A percentile compares a stretch with the other conserved stretches of the same genome.
phyloP scores from a whole-genome alignment of 1,139 yeast species.

The Pichia sp. region DNA sequence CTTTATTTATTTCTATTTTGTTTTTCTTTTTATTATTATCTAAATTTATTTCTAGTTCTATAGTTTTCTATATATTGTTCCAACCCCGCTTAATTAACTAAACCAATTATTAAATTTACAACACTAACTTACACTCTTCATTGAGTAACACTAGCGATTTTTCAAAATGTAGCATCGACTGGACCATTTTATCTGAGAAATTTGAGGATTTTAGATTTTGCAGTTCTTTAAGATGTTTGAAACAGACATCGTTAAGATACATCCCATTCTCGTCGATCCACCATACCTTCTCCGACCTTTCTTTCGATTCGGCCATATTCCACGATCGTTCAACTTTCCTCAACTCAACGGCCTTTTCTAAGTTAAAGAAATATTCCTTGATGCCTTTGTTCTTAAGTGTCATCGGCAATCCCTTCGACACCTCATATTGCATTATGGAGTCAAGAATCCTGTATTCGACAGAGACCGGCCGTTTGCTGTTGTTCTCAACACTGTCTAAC shows the following conservation, averaged over 20 bases:
- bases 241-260: conserved; percentile 17
- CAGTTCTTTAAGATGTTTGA: conserved; percentile 17
- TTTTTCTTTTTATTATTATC: neutral
- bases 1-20: neutral
- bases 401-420: conserved; percentile 17
- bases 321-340: conserved; percentile 13
- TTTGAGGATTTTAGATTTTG: conserved; percentile 1
- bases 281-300: conserved; percentile 4
- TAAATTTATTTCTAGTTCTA: no score
- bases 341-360: conserved; percentile 12
- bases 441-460: conserved; percentile 18
- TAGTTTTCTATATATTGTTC: no score
- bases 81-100: neutral
- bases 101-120: conserved; percentile 2
- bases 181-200: conserved; percentile 11
- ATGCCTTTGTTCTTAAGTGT: conserved; percentile 1
- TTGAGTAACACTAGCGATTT: conserved; percentile 19
- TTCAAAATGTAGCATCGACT: conserved; percentile 21
- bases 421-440: conserved; percentile 23
- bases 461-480: conserved; percentile 10
- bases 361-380: conserved; percentile 6
- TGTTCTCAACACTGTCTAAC: conserved; percentile 10
- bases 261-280: conserved; percentile 11
- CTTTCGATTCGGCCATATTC: neutral
- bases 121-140: conserved; percentile 19